phyloP scores from a whole-genome alignment of 805 yeast species.

The Pichia ethanolica region DNA sequence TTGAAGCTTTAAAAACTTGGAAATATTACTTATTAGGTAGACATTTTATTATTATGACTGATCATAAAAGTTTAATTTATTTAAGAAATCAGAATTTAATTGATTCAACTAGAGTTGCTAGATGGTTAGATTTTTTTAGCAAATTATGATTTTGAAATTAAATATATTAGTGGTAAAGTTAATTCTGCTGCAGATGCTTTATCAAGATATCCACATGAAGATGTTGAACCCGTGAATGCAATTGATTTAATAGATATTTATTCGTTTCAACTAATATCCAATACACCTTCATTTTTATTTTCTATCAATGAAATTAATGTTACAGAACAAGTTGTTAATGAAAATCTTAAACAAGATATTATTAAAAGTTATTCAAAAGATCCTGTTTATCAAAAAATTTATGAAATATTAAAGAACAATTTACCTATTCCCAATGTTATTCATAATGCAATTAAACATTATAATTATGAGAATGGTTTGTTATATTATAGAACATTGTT shows the following conservation, averaged over 20 bases:
- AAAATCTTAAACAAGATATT: neutral
- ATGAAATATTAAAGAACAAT: neutral
- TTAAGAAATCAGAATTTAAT: neutral
- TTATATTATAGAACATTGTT: neutral
- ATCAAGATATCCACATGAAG: neutral
- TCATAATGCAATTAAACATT: neutral
- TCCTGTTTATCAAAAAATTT: neutral
- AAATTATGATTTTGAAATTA: conserved; percentile 3
- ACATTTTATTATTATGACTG: neutral
- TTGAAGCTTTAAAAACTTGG: neutral
- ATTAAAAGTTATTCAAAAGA: neutral
- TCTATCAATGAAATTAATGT: too few species aligned
- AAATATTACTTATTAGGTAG: neutral
- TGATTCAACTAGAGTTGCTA: neutral
- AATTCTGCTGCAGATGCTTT: conserved; percentile 7
- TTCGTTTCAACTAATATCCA: too few species aligned
- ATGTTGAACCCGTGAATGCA: neutral
- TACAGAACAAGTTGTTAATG: too few species aligned
- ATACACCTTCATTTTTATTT: too few species aligned
- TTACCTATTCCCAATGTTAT: neutral
- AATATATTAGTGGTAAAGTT: neutral
- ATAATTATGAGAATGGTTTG: neutral
- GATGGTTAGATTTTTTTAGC: conserved; percentile 6
- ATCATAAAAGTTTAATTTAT: neutral
- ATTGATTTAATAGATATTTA: too few species aligned